Conservation (phyloP, 208 protist species). For the Trypanosoma conorhini region DNA sequence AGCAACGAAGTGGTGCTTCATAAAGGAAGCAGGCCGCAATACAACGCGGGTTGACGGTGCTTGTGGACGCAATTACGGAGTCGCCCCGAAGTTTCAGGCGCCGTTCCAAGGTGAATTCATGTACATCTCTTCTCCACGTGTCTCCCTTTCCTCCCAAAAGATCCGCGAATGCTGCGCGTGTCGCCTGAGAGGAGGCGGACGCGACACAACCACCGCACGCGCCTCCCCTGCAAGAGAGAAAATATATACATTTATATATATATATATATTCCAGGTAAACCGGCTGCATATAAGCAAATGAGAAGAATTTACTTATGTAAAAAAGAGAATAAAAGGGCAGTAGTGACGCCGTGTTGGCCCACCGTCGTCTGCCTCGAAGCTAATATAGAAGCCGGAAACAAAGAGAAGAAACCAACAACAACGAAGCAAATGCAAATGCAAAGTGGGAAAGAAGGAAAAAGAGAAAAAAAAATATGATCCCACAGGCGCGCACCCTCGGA, state of each 20-base stretch:
- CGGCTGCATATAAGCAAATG: too few species aligned
- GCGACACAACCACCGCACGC: too few species aligned
- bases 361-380: too few species aligned
- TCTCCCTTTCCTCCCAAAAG: neutral
- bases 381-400: neutral
- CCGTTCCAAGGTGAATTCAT: neutral
- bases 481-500: too few species aligned
- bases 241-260: too few species aligned
- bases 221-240: too few species aligned
- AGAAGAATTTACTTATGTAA: too few species aligned
- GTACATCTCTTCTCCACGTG: neutral
- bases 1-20: neutral
- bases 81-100: neutral
- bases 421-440: neutral
- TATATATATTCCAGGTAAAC: too few species aligned
- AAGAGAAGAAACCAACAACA: neutral
- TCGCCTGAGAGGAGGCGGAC: too few species aligned
- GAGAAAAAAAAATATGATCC: conserved; percentile 1
- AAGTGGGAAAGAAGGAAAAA: neutral
- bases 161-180: too few species aligned
- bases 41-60: neutral
- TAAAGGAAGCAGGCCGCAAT: neutral
- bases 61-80: neutral
- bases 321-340: too few species aligned
- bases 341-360: too few species aligned